Conservation (phyloP, 2,329 filamentous ascomycete species). For the Penicillium vulpinum region DNA sequence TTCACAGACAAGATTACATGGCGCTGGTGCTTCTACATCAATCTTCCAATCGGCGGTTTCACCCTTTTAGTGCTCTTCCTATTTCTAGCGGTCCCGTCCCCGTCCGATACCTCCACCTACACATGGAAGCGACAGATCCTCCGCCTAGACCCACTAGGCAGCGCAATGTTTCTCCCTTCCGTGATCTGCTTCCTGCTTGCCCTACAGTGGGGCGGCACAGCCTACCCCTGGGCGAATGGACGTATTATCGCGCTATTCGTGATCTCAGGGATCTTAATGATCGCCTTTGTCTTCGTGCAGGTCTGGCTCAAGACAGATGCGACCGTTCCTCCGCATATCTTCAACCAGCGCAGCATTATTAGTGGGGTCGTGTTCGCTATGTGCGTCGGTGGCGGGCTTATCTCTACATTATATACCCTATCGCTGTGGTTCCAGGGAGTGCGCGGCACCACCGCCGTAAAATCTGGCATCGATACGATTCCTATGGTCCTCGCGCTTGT, state of each 20-base stretch:
- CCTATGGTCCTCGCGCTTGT: conserved; percentile 41
- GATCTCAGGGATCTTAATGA: conserved; percentile 27
- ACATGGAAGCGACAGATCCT: conserved; percentile 42
- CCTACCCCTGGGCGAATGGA: conserved; percentile 22
- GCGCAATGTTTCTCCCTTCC: conserved; percentile 29
- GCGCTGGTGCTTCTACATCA: conserved; percentile 49
- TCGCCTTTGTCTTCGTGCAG: conserved; percentile 47
- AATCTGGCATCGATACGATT: conserved; percentile 47
- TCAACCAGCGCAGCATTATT: conserved; percentile 47
- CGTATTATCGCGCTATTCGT: conserved; percentile 26
- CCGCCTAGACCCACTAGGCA: conserved; percentile 40
- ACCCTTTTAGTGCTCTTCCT: conserved; percentile 50
- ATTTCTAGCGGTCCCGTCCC: conserved; percentile 35
- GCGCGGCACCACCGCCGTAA: conserved; percentile 43
- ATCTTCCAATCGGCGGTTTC: conserved; percentile 44
- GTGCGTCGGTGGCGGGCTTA: conserved; percentile 41
- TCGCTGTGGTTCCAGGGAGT: conserved; percentile 53
- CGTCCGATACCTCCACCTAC: conserved; percentile 18
- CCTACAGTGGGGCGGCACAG: conserved; percentile 25
- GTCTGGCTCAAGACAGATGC: conserved; percentile 52
- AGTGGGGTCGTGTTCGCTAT: conserved; percentile 34
- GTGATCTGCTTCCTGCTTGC: conserved; percentile 26
- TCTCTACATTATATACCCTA: conserved; percentile 44
- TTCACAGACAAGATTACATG: conserved; percentile 44
- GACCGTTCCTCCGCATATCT: conserved; percentile 52